Evolutionary conservation across 2,329 filamentous ascomycete genomes (phyloP), one percentile per base, ranked within the genome.

Genomic region (Lachnellula hyalina): DNA sequence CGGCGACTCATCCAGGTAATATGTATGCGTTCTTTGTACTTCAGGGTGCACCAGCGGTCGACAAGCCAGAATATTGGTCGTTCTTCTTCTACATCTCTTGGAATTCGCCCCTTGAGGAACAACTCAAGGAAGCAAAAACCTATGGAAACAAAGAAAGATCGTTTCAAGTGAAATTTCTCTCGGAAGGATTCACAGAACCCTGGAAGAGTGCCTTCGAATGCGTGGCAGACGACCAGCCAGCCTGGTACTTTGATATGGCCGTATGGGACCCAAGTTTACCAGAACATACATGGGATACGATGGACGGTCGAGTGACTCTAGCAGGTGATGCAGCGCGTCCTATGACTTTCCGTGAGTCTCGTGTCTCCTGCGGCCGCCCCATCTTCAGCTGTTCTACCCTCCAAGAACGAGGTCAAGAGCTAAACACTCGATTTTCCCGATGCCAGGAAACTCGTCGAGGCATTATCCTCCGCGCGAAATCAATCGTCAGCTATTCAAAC

Each of bases 41-140:
- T 55, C 73, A 76, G 32, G 70, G 76, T 58, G 73, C 67, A 5
- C 64, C 70, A 2, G 66, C 72, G 45, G 57, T 66, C 14, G 63
- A 70, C 17, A 61, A 69, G 9, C 74, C 74, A 1, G 71, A 73
- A 21, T 66, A 64, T 5, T 75, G 74, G 74, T 70, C 68, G 3
- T 76, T 76, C 59, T 74, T 74, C 63, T 76, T 74, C 65, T 78
- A 78, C 61, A 73, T 77, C 49, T 77, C 75, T 11, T 77, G 74
- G 73, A 59, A 51, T 17, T 70, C 64, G 9, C 67, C 62, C 35
- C 28, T 72, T 1, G 70, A 75, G 50, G 71, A 76, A 56, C 75
- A 77, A 56, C 69, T 69, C 9, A 63, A 64, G 36, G 72, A 72
- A 42, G 65, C 63, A 12, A 59, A 61, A 14, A 63, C 52, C 3